Conservation (phyloP, 2,329 filamentous ascomycete species). For the Colletotrichum falcatum region DNA sequence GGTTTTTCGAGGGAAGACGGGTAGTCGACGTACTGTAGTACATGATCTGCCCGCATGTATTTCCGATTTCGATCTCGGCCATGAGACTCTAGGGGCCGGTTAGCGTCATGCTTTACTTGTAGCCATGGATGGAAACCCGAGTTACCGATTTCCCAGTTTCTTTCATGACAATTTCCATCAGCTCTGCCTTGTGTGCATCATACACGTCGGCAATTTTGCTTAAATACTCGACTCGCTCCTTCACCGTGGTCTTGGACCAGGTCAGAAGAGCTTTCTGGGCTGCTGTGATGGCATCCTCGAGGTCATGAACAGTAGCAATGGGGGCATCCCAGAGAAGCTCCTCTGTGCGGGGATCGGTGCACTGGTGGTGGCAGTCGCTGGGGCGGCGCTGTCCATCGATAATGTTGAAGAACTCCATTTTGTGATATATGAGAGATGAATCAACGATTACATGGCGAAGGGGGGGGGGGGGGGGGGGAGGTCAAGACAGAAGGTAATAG, state of each 20-base stretch:
- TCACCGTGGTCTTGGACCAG: conserved; percentile 59
- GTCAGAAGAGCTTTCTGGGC: conserved; percentile 59
- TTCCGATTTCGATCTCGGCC: conserved; percentile 54
- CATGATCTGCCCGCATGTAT: conserved; percentile 51
- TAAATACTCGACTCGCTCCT: conserved; percentile 56
- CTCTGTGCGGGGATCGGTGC: conserved; percentile 49
- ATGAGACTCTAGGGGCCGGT: conserved; percentile 43
- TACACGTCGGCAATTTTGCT: conserved; percentile 56
- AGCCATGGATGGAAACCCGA: no score
- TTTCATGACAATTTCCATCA: conserved; percentile 58
- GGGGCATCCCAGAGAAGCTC: conserved; percentile 56
- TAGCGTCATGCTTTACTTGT: neutral
- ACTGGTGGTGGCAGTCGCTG: conserved; percentile 21
- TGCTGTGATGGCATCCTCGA: conserved; percentile 59
- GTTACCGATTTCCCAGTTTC: conserved; percentile 65
- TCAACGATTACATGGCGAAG: no score
- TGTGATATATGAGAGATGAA: neutral
- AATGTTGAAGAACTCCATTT: conserved; percentile 34
- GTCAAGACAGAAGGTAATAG: neutral
- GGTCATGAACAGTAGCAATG: conserved; percentile 54
- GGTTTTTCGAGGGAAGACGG: neutral
- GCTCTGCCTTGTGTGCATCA: conserved; percentile 54
- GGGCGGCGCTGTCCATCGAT: conserved; percentile 28
- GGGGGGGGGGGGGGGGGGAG: no score
- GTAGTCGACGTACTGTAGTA: conserved; percentile 50